Conservation (phyloP, 1,139 yeast species). For the Meyerozyma guilliermondii region DNA sequence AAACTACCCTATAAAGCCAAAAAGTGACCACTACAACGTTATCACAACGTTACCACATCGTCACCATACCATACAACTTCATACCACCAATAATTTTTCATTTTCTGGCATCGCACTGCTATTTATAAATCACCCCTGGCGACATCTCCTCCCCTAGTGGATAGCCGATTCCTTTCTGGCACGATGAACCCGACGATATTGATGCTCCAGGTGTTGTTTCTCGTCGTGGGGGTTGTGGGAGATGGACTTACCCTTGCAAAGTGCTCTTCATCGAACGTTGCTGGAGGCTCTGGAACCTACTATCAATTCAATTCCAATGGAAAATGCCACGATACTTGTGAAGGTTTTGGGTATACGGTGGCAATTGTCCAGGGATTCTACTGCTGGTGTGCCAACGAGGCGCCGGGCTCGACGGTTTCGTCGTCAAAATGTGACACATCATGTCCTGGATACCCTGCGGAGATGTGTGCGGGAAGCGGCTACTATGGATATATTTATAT, state of each 20-base stretch:
- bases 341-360: conserved; percentile 39
- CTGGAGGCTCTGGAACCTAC: conserved; percentile 16
- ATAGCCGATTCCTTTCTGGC: not conserved
- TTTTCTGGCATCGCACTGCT: not conserved
- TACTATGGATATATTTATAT: conserved; percentile 27
- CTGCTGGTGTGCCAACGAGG: conserved; percentile 60
- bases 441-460: conserved; percentile 48
- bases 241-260: conserved; percentile 11
- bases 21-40: too few species aligned
- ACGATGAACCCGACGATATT: not conserved
- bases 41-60: too few species aligned
- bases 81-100: too few species aligned
- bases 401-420: conserved; percentile 37
- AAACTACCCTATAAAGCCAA: too few species aligned
- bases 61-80: not conserved
- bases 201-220: not conserved
- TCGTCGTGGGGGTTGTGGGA: conserved; percentile 6
- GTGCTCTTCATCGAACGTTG: conserved; percentile 47
- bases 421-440: conserved; percentile 34
- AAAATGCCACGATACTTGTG: conserved; percentile 45
- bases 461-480: conserved; percentile 30
- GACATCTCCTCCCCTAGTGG: not conserved
- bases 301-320: conserved; percentile 49
- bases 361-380: conserved; percentile 47
- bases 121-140: not conserved